These are phyloP conservation scores for Myxozyma sirexii DNA, from an alignment of 805 yeast species.

Conservation along the genomic window DNA sequence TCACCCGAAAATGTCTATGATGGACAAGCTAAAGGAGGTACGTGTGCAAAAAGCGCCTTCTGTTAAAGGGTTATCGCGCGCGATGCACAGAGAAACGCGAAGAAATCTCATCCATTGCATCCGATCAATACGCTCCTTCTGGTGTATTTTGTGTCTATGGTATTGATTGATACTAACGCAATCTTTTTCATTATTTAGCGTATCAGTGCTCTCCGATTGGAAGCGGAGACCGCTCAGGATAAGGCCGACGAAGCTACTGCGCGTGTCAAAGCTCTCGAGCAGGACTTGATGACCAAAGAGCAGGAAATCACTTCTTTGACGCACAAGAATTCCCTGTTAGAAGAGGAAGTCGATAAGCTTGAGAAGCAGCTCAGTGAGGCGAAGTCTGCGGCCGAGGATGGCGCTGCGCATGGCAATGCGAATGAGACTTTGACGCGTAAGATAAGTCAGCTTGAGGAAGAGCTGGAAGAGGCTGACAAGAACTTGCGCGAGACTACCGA, in stretches of 20 bases:
- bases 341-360: slow-evolving; percentile 72
- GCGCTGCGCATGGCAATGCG: slow-evolving; percentile 81
- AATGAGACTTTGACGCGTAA: slow-evolving; percentile 91
- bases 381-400: slow-evolving; percentile 87
- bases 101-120: background rate
- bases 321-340: slow-evolving; percentile 87
- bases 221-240: slow-evolving; percentile 97
- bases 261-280: slow-evolving; percentile 86
- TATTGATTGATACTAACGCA: background rate
- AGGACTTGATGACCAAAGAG: slow-evolving; percentile 88
- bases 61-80: background rate
- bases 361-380: slow-evolving; percentile 73
- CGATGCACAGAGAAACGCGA: background rate
- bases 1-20: slow-evolving; percentile 36
- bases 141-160: background rate
- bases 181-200: slow-evolving; percentile 51
- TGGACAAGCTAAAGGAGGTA: slow-evolving; percentile 57
- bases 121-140: background rate
- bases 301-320: slow-evolving; percentile 91
- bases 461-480: slow-evolving; percentile 85
- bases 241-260: slow-evolving; percentile 84
- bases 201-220: slow-evolving; percentile 84
- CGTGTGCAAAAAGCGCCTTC: slow-evolving; percentile 34
- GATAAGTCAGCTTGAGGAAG: slow-evolving; percentile 84
- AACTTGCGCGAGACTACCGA: slow-evolving; percentile 91